Evolutionary conservation across 345 rosid genomes (phyloP), one percentile per base, ranked within the genome.

Genomic region (Ceriops zippeliana): DNA sequence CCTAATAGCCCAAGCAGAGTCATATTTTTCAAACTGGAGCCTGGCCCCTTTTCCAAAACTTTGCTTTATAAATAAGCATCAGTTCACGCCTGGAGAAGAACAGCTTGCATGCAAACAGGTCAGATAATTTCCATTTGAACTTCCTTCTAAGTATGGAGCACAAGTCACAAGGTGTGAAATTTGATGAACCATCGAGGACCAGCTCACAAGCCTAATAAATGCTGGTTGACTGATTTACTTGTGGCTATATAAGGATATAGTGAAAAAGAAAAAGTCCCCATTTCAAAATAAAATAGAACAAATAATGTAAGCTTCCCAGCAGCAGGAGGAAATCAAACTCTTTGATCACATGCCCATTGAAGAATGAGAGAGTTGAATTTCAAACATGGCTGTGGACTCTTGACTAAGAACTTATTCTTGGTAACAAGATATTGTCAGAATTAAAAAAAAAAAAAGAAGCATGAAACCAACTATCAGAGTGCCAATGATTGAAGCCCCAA

Each of bases 331-430:
- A 52, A 16, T 26, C 17, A 56, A 38, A 3, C 1, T 34, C 37
- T 34, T 34, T 5, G 26, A 21, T 15, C 11, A 54, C 16, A 21
- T 42, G 51, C 34, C 62, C 6, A 15, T 58, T 46, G 47, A 59
- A 58, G 28, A 49, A 68, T 58, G 19, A 68, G 65, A 21, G n/a
- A 46, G 30, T n/a, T 42, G 49, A 19, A 5, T 58, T 58, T 38
- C 16, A 49, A 20, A 46, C 15, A 58, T 6, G 17, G 22, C 24
- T 46, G 49, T 15, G 15, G 17, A 42, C 16, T 42, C 49, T 42
- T 42, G 49, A 42, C 49, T 3, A 42, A 42, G 17, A 42, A 42
- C 49, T 42, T 42, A 42, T 3, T 42, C 49, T 42, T 11, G 17
- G 17, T 42, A 42, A 13, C 19, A 42, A 42, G 19, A 0, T 11